Percentiles rank a stretch among this genome's conserved stretches.
These are phyloP conservation scores for Geotrichum cucujoidarum DNA, from an alignment of 1,139 yeast genomes.

Conservation along the genomic window DNA sequence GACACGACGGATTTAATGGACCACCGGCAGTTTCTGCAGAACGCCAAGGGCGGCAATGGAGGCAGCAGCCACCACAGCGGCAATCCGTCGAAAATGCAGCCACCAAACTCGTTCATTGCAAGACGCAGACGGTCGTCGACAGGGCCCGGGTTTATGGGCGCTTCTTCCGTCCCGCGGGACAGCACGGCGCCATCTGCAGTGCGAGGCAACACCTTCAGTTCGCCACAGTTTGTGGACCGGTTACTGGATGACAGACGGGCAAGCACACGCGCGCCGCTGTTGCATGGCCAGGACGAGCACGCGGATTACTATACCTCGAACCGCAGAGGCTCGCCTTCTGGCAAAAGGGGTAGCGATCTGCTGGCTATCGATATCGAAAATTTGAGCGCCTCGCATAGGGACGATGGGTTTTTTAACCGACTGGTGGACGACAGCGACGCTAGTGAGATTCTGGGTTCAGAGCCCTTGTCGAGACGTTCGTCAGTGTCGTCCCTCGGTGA, in stretches of 20 bases:
- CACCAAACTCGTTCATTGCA: neutral
- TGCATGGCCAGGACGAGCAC: constrained; percentile 2
- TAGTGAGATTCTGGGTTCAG: constrained; percentile 40
- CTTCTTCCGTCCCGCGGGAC: neutral
- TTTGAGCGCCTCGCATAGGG: neutral
- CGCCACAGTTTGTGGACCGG: constrained; percentile 4
- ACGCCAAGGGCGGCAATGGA: neutral
- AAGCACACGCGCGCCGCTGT: constrained; percentile 6
- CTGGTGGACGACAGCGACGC: constrained; percentile 5
- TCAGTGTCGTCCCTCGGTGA: constrained; percentile 75
- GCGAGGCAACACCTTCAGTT: constrained; percentile 6
- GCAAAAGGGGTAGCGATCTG: neutral
- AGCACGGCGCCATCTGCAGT: too few species aligned
- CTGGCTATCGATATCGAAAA: constrained; percentile 11
- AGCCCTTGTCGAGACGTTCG: constrained; percentile 68
- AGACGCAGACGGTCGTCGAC: neutral
- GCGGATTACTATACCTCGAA: constrained; percentile 10
- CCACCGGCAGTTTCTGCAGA: constrained; percentile 3
- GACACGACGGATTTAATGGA: constrained; percentile 19
- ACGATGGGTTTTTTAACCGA: neutral
- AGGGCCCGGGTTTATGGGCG: neutral
- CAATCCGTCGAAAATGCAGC: neutral
- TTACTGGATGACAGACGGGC: neutral
- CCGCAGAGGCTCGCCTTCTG: neutral
- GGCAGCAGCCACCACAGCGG: too few species aligned